Evolutionary conservation across 768 basidiomycete species (phyloP).

Genomic region (Cyathus striatus): DNA sequence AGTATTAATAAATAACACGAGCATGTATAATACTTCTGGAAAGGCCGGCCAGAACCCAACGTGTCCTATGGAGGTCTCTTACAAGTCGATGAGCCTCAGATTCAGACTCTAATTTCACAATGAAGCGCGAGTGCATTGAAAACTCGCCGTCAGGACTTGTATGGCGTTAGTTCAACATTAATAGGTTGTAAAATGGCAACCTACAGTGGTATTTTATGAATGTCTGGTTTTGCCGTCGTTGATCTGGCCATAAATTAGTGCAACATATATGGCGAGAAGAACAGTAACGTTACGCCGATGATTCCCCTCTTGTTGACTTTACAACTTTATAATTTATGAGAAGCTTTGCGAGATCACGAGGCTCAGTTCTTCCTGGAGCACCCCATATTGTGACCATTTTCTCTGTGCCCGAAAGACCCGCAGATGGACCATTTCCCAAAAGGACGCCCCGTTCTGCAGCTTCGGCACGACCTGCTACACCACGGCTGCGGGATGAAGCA

Average conservation of each 20-base stretch:
- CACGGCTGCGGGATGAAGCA: conserved; percentile 14
- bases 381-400: conserved; percentile 58
- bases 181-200: conserved; percentile 15
- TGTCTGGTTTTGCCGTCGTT: too few species aligned
- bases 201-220: conserved; percentile 47
- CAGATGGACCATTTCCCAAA: conserved; percentile 44
- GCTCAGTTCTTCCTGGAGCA: conserved; percentile 43
- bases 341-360: conserved; percentile 28
- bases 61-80: conserved; percentile 56
- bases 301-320: conserved; percentile 17
- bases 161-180: conserved; percentile 1
- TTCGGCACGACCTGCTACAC: conserved; percentile 23
- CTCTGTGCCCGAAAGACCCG: conserved; percentile 41
- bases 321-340: conserved; percentile 41
- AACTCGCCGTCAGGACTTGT: conserved; percentile 32
- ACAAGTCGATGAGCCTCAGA: conserved; percentile 70
- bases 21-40: conserved; percentile 41
- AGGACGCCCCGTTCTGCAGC: conserved; percentile 17
- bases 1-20: conserved; percentile 27
- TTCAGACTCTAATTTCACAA: conserved; percentile 49
- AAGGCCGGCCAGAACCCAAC: conserved; percentile 29
- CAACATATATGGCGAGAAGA: too few species aligned
- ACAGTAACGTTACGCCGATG: too few species aligned
- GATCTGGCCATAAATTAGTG: too few species aligned
- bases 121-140: conserved; percentile 43